Percentiles rank a stretch among this genome's conserved stretches.
phyloP scores from a whole-genome alignment of 106 monocot genomes.

The Dendrobium officinale region DNA sequence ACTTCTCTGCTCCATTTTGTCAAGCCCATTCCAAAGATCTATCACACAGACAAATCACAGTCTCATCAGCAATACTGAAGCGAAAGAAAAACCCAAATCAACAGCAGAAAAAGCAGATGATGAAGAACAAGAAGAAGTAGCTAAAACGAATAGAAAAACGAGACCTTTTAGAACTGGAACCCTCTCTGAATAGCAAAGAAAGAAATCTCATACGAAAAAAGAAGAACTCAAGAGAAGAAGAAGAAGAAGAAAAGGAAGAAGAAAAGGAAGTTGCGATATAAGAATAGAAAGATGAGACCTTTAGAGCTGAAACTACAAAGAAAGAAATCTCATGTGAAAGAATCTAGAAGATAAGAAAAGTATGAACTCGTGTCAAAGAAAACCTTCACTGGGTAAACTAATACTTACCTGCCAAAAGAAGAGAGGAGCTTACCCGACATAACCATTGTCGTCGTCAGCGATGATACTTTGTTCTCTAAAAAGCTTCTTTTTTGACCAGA shows the following conservation, averaged over 20 bases:
- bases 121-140: neutral
- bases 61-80: neutral
- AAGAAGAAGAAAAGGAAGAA: too few relatives aligned
- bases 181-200: too few relatives aligned
- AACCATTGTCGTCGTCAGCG: too few relatives aligned
- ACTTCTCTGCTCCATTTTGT: neutral
- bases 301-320: too few relatives aligned
- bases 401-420: neutral
- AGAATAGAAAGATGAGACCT: too few relatives aligned
- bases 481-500: too few relatives aligned
- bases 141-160: neutral
- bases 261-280: too few relatives aligned
- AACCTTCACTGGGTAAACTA: neutral
- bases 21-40: neutral
- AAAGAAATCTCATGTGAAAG: neutral
- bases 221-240: too few relatives aligned
- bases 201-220: neutral
- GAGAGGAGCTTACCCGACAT: too few relatives aligned
- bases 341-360: neutral
- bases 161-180: too few relatives aligned
- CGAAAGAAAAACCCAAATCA: neutral
- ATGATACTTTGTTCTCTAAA: too few relatives aligned
- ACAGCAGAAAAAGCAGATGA: neutral
- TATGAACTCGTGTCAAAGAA: constrained; percentile 3
- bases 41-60: neutral